A percentile compares a stretch with the other conserved stretches of the same genome.
Evolutionary conservation across 2,329 filamentous ascomycete species (phyloP).

Genomic region (Thielaviopsis punctulata): DNA sequence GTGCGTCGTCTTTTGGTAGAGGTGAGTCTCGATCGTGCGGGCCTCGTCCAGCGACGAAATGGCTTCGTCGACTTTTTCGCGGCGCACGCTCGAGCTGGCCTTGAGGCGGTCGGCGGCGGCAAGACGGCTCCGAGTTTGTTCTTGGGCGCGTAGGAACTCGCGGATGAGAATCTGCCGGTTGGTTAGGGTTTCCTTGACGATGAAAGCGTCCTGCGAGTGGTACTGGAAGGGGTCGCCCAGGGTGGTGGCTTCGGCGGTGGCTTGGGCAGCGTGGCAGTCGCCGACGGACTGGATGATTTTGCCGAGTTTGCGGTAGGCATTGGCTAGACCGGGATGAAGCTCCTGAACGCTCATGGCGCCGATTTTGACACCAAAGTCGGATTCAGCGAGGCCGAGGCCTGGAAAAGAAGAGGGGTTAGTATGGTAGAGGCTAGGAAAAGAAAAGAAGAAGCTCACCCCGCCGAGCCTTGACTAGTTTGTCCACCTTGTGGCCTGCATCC

Average conservation of each 20-base stretch:
- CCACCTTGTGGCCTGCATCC: slow-evolving; percentile 94
- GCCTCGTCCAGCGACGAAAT: slow-evolving; percentile 82
- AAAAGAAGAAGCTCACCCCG: slow-evolving; percentile 41
- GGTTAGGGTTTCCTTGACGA: slow-evolving; percentile 94
- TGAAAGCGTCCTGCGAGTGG: slow-evolving; percentile 87
- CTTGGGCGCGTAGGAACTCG: slow-evolving; percentile 82
- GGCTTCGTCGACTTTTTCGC: slow-evolving; percentile 97
- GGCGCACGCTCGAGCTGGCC: slow-evolving; percentile 66
- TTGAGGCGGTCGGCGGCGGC: slow-evolving; percentile 80
- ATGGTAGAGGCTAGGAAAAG: neutral
- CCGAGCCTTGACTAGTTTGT: slow-evolving; percentile 79
- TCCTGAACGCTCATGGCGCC: slow-evolving; percentile 78
- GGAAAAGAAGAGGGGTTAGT: slow-evolving; percentile 15
- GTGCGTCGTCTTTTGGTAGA: slow-evolving; percentile 70
- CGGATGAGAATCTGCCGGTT: slow-evolving; percentile 94
- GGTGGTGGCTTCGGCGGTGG: slow-evolving; percentile 88
- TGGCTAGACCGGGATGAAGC: slow-evolving; percentile 69
- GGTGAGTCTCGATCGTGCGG: slow-evolving; percentile 59
- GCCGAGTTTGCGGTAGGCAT: slow-evolving; percentile 87
- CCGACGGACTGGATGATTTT: slow-evolving; percentile 86
- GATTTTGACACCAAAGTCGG: slow-evolving; percentile 83
- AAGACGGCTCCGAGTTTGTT: slow-evolving; percentile 64
- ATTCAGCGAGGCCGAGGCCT: slow-evolving; percentile 84
- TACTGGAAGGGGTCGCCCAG: slow-evolving; percentile 87
- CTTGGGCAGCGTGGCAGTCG: slow-evolving; percentile 90